A percentile compares a stretch with the other conserved stretches of the same genome.
Conservation (phyloP, 768 basidiomycete species). For the Suillus sp. region DNA sequence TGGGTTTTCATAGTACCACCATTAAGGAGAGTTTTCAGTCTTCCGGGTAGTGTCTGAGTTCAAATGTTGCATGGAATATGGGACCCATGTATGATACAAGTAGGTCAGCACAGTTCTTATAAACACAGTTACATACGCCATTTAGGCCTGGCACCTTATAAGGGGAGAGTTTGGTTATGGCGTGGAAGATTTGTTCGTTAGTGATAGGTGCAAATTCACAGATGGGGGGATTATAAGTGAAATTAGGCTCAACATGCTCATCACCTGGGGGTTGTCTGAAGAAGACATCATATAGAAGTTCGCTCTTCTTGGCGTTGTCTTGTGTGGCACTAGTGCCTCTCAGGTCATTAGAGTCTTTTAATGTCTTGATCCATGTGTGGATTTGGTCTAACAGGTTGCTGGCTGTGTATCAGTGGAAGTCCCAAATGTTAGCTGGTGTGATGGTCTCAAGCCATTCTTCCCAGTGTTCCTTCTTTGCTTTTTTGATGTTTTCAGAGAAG, state of each 20-base stretch:
- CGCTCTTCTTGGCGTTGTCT: not conserved
- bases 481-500: not conserved
- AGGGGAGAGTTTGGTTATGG: not conserved
- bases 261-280: not conserved
- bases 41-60: not conserved
- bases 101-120: not conserved
- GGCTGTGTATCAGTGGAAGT: not conserved
- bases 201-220: not conserved
- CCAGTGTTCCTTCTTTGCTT: not conserved
- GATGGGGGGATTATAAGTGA: not conserved
- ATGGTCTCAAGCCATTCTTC: not conserved
- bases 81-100: not conserved
- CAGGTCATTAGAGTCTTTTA: not conserved
- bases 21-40: not conserved
- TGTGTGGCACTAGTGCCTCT: not conserved
- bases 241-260: not conserved
- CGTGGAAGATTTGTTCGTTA: not conserved
- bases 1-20: not conserved
- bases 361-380: not conserved
- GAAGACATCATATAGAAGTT: not conserved
- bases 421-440: not conserved
- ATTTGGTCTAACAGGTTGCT: not conserved
- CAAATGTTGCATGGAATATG: not conserved
- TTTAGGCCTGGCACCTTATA: not conserved
- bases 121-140: not conserved